Evolutionary conservation across 192 early-diverging fungal species (phyloP), one percentile per base, ranked within the genome.

Genomic region (Coemansia sp.): DNA sequence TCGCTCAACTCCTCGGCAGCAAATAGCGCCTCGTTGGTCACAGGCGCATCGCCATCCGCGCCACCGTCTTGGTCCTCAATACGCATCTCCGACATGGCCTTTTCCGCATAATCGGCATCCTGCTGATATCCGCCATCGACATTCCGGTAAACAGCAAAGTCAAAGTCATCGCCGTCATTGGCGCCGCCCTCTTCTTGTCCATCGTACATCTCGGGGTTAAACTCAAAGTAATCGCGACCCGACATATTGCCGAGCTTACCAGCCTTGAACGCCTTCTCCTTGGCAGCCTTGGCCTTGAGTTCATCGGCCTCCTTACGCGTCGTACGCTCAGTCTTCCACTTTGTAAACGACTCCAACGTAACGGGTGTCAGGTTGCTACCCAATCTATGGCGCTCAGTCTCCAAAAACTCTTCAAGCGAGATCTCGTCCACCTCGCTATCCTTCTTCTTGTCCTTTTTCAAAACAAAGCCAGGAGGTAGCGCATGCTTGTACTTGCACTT

Each of bases 401-500:
- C 98, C 83, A 99, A 87, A 73, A 99, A 99, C 65, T 97, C 95
- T 80, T 99, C 98, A 24, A 99, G 87, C 29, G 94, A 94, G 57
- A 99, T 96, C 72, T 95, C 88, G 38, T 88, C 87, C 80, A 89
- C 89, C 65, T 94, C 93, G 53, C 85, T 89, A 66, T 91, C 88
- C 63, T 80, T 86, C 83, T 93, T 91, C 72, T 94, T 92, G 68
- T 93, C 90, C 87, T 97, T 97, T 75, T 98, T 97, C 34, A 99
- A 83, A 6, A 98, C 87, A 74, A 95, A 99, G 10, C 98, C 98
- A 46, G 94, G 94, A 33, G 98, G 98, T 79, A 99, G 86, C 57
- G 95, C 95, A 76, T 99, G 98, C 64, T 90, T 87, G 78, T 99
- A 99, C 86, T 95, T 97, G 87, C 98, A 99, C 70, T 88, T 88